Evolutionary conservation across 2,329 filamentous ascomycete species (phyloP).

Genomic region (Orbilia blumenaviensis): DNA sequence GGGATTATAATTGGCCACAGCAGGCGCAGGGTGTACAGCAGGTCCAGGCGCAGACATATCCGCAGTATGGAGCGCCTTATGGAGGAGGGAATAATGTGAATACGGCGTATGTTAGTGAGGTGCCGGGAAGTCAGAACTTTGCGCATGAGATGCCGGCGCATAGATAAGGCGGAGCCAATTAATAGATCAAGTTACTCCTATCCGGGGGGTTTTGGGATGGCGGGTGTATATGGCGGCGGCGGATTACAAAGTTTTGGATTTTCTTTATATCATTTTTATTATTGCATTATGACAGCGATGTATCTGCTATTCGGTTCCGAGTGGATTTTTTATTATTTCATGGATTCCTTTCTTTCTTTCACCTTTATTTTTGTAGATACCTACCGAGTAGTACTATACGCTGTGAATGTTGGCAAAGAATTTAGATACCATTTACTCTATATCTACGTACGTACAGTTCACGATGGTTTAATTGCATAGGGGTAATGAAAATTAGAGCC

Average conservation of each 20-base stretch:
- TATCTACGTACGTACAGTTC: no score
- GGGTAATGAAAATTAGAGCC: no score
- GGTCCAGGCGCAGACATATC: not conserved
- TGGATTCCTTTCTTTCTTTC: not conserved
- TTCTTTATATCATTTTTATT: not conserved
- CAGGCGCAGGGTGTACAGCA: not conserved
- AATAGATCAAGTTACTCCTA: no score
- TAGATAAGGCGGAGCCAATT: no score
- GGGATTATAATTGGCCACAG: not conserved
- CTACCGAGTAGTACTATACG: not conserved
- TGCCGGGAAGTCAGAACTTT: not conserved
- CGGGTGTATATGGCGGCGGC: not conserved
- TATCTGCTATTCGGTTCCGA: no score
- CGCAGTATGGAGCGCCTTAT: slow-evolving; percentile 23
- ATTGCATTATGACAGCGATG: slow-evolving; percentile 10
- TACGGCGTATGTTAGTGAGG: not conserved
- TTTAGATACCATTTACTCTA: not conserved
- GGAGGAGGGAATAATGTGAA: no score
- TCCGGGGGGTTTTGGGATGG: not conserved
- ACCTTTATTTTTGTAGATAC: not conserved
- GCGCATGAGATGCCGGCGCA: slow-evolving; percentile 28
- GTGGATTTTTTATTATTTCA: not conserved
- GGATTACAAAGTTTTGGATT: not conserved
- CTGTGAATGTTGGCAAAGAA: no score
- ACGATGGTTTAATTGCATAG: not conserved